Evolutionary conservation across 306 rosid species (phyloP).

Genomic region (Vigna hirtella): DNA sequence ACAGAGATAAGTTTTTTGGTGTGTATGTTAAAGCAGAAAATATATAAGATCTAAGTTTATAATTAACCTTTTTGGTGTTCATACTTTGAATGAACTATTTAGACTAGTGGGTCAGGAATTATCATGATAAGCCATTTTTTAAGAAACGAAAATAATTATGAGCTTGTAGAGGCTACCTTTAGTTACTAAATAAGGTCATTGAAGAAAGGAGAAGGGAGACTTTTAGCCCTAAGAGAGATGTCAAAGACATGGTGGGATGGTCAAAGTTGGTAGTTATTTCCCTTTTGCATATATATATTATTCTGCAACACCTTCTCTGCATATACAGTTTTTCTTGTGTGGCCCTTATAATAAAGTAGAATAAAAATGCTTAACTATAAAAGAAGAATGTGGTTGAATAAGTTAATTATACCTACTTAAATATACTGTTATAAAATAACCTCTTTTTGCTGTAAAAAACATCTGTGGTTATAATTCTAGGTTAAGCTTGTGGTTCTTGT

Average conservation of each 20-base stretch:
- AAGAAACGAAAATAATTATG: conserved; percentile 27
- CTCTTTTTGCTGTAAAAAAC: too few species aligned
- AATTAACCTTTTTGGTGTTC: not conserved
- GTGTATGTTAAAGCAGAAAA: too few species aligned
- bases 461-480: too few species aligned
- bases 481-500: too few species aligned
- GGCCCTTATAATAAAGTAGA: conserved; percentile 20
- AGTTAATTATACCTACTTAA: too few species aligned
- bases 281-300: conserved; percentile 37
- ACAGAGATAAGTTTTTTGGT: too few species aligned
- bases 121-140: not conserved
- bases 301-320: conserved; percentile 38
- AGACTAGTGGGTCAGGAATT: conserved; percentile 23
- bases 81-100: not conserved
- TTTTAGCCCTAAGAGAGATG: conserved; percentile 13
- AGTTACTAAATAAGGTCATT: conserved; percentile 38
- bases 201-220: not conserved
- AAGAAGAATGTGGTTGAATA: too few species aligned
- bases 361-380: conserved; percentile 9
- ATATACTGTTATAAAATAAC: too few species aligned
- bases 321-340: conserved; percentile 33
- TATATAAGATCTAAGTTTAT: too few species aligned
- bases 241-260: conserved; percentile 50
- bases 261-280: conserved; percentile 52
- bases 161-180: conserved; percentile 14